Evolutionary conservation across 2,329 filamentous ascomycete species (phyloP).

Genomic region (Dothiorella sarmentorum): DNA sequence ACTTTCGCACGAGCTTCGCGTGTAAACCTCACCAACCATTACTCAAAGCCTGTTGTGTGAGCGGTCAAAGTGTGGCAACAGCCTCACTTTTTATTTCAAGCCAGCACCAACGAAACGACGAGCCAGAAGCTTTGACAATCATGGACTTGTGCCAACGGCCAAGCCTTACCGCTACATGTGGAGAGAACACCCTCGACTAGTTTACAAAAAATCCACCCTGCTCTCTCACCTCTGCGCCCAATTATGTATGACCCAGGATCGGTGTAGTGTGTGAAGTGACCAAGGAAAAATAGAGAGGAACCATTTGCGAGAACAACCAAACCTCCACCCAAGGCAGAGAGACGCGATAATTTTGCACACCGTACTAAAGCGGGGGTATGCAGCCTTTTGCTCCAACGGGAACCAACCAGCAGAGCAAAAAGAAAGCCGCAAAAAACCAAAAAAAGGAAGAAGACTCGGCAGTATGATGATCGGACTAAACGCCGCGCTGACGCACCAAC

Average conservation of each 20-base stretch:
- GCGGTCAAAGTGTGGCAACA: background rate
- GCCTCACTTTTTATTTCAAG: background rate
- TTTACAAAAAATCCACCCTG: slow-evolving; percentile 1
- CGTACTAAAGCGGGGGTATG: slow-evolving; percentile 1
- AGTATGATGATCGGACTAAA: slow-evolving; percentile 16
- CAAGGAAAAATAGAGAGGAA: background rate
- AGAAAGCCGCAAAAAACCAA: slow-evolving; percentile 5
- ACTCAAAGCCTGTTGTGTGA: background rate
- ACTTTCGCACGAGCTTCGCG: background rate
- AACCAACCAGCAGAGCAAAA: slow-evolving; percentile 5
- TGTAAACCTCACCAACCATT: background rate
- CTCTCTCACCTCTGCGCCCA: background rate
- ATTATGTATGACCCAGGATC: slow-evolving; percentile 5
- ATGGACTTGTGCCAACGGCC: slow-evolving; percentile 2
- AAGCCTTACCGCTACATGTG: background rate
- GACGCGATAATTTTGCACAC: background rate
- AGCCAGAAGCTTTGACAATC: slow-evolving; percentile 4
- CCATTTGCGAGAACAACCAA: background rate
- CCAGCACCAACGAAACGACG: background rate
- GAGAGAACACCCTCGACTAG: slow-evolving; percentile 2
- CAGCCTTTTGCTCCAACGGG: slow-evolving; percentile 3
- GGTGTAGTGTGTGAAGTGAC: background rate
- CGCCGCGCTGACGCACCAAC: slow-evolving; percentile 12
- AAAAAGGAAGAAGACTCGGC: background rate
- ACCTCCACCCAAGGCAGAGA: background rate